Conservation (phyloP, 1,284 basidiomycete genomes). For the Trichosporon coremiiforme region DNA sequence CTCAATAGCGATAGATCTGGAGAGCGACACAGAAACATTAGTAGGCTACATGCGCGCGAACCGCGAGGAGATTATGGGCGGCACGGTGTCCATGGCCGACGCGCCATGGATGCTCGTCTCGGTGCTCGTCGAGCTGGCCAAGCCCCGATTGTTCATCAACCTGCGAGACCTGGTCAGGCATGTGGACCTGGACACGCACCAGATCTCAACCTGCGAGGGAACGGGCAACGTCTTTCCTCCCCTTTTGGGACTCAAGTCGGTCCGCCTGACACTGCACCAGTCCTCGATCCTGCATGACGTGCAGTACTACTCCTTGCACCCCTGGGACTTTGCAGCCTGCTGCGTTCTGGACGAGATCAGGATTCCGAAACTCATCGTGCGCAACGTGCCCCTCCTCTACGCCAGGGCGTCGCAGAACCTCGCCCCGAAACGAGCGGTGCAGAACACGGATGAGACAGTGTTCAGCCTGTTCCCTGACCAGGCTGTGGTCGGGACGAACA, state of each 20-base stretch:
- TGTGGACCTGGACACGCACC: neutral
- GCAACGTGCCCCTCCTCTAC: constrained; percentile 26
- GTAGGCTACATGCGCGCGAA: neutral
- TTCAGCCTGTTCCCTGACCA: constrained; percentile 21
- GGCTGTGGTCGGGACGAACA: constrained; percentile 26
- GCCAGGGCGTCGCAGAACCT: neutral
- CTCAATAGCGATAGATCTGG: neutral
- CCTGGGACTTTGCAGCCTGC: constrained; percentile 15
- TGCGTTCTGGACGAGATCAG: neutral
- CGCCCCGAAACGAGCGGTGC: neutral
- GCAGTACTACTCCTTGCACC: constrained; percentile 11
- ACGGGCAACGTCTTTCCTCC: neutral
- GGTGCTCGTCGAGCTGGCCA: neutral
- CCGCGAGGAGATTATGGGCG: neutral
- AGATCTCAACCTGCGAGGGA: neutral
- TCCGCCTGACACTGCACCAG: constrained; percentile 16
- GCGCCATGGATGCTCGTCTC: neutral
- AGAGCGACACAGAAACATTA: neutral
- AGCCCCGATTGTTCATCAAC: neutral
- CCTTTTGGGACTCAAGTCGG: neutral
- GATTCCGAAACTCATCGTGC: constrained; percentile 14
- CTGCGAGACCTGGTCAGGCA: neutral
- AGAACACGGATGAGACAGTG: neutral
- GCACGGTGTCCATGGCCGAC: neutral
- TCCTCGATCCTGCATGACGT: neutral